phyloP scores from a whole-genome alignment of 225 moss, liverwort and hornwort genomes.

The Pseudisothecium myosuroides region DNA sequence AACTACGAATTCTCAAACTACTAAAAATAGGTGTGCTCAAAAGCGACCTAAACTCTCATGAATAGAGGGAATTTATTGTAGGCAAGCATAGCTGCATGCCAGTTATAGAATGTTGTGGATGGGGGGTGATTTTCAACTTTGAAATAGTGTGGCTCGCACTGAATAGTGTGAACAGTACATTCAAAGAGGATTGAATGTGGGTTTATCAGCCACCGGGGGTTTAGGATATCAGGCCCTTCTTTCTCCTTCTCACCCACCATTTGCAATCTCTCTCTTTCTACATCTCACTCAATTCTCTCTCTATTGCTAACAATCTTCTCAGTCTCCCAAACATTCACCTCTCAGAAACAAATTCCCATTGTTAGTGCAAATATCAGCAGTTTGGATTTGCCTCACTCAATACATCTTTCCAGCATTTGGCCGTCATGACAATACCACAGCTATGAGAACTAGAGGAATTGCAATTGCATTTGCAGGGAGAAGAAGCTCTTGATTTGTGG shows the following conservation, averaged over 20 bases:
- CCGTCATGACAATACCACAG: neutral
- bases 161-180: neutral
- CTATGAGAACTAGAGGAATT: neutral
- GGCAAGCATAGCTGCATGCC: neutral
- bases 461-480: neutral
- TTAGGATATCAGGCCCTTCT: neutral
- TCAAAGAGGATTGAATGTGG: neutral
- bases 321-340: neutral
- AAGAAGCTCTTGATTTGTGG: neutral
- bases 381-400: neutral
- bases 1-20: neutral
- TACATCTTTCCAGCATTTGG: neutral
- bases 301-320: neutral
- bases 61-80: neutral
- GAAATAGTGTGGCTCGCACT: neutral
- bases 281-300: neutral
- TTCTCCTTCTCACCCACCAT: neutral
- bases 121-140: too few species aligned
- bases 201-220: neutral
- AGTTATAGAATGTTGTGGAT: neutral
- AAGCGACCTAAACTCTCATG: too few species aligned
- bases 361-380: neutral
- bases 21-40: too few species aligned
- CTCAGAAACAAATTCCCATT: neutral
- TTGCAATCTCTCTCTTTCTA: neutral